Percentiles rank a stretch among this genome's conserved stretches.
These are phyloP conservation scores for Canavalia gladiata DNA, from an alignment of 306 rosid genomes.

Conservation along the genomic window DNA sequence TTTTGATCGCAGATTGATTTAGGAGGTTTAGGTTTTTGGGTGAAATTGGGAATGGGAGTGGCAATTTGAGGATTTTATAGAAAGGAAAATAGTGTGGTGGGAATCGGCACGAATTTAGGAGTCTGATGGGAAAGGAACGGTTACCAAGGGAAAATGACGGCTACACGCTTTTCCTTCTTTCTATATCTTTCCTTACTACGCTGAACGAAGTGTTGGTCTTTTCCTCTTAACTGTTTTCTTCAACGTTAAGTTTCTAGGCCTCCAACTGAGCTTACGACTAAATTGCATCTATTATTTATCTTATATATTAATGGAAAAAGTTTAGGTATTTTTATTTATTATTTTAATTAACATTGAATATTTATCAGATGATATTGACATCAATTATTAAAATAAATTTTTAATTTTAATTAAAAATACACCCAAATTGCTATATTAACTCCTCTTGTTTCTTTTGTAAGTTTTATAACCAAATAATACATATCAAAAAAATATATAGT, in stretches of 20 bases:
- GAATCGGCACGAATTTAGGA: constrained; percentile 11
- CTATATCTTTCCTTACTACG: not conserved
- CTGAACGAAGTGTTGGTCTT: not conserved
- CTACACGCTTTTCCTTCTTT: not conserved
- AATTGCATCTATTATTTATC: too few relatives aligned
- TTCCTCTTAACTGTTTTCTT: constrained; percentile 10
- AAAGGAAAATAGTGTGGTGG: not conserved
- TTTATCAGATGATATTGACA: too few relatives aligned
- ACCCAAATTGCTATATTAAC: too few relatives aligned
- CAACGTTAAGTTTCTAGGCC: constrained; percentile 6
- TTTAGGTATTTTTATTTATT: too few relatives aligned
- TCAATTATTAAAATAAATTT: too few relatives aligned
- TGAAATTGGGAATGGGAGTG: not conserved
- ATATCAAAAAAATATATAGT: too few relatives aligned
- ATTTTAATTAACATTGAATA: too few relatives aligned
- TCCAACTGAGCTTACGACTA: too few relatives aligned
- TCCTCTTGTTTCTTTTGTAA: too few relatives aligned
- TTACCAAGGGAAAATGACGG: not conserved
- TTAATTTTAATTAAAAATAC: too few relatives aligned
- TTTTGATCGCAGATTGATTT: not conserved
- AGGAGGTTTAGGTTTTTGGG: not conserved
- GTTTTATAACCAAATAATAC: too few relatives aligned
- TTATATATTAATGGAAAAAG: too few relatives aligned
- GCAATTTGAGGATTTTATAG: constrained; percentile 1
- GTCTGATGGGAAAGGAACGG: constrained; percentile 2